A percentile compares a stretch with the other conserved stretches of the same genome.
Conservation (phyloP, 345 rosid species). For the Hibiscus syriacus region DNA sequence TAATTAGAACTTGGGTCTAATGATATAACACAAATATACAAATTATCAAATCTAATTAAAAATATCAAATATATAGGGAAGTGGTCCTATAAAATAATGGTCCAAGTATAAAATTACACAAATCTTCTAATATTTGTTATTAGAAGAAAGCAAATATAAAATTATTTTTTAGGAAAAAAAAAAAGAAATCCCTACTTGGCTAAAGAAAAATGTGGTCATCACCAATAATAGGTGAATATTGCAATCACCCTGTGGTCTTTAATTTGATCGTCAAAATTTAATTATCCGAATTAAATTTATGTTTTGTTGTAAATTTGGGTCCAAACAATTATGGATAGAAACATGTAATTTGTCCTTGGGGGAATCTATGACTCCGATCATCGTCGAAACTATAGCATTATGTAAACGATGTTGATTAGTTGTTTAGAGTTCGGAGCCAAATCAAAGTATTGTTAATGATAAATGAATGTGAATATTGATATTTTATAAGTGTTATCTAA, state of each 20-base stretch:
- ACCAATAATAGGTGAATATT: neutral
- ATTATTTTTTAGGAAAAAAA: too few relatives aligned
- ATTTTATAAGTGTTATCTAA: too few relatives aligned
- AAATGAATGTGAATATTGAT: too few relatives aligned
- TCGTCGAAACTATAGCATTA: neutral
- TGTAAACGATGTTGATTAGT: neutral
- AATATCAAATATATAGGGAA: neutral
- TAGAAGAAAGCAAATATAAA: neutral
- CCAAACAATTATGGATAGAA: neutral
- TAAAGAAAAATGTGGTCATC: neutral
- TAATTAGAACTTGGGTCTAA: too few relatives aligned
- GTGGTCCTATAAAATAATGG: slow-evolving; percentile 24
- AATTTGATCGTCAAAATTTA: neutral
- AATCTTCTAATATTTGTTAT: neutral
- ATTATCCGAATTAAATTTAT: neutral
- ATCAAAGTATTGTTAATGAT: too few relatives aligned
- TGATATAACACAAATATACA: neutral
- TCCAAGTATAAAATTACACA: slow-evolving; percentile 1
- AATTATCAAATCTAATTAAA: neutral
- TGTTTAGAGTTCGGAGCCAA: too few relatives aligned
- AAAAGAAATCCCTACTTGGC: neutral
- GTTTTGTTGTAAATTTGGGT: neutral
- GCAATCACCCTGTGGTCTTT: neutral
- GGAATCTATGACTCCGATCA: neutral
- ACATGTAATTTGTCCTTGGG: neutral